Conservation (phyloP, 225 moss, liverwort and hornwort genomes). For the Antitrichia curtipendula region DNA sequence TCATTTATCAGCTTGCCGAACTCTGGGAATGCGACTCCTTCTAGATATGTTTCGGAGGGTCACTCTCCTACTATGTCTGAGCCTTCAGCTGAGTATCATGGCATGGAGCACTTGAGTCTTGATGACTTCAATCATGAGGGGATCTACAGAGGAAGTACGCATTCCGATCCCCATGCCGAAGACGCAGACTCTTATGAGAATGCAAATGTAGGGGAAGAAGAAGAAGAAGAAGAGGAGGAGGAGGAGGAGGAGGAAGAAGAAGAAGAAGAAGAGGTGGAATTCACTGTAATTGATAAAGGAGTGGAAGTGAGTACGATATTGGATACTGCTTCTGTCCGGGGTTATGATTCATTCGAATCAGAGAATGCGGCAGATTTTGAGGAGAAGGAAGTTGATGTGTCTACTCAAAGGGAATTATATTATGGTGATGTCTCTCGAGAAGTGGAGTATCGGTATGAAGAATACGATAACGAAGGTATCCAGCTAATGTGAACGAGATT, state of each 20-base stretch:
- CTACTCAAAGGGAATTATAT: background rate
- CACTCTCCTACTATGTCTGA: slow-evolving; percentile 73
- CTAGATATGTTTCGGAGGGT: slow-evolving; percentile 33
- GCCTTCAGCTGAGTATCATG: slow-evolving; percentile 52
- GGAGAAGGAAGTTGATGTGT: slow-evolving; percentile 10
- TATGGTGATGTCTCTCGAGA: slow-evolving; percentile 1
- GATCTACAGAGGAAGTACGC: slow-evolving; percentile 11
- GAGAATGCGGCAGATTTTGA: slow-evolving; percentile 8
- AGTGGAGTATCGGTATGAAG: slow-evolving; percentile 10
- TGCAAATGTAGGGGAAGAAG: background rate
- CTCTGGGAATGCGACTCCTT: slow-evolving; percentile 78
- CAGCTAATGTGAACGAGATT: background rate
- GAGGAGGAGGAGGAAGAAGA: background rate
- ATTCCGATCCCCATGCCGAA: slow-evolving; percentile 2
- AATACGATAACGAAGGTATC: slow-evolving; percentile 17
- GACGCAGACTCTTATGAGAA: slow-evolving; percentile 10
- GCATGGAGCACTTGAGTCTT: slow-evolving; percentile 92
- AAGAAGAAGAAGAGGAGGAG: no score
- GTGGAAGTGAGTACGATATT: slow-evolving; percentile 31
- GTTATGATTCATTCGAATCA: slow-evolving; percentile 12
- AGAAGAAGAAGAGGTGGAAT: slow-evolving; percentile 15
- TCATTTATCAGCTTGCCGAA: slow-evolving; percentile 58
- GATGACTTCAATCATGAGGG: slow-evolving; percentile 50
- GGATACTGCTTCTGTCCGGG: slow-evolving; percentile 12
- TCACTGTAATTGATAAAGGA: slow-evolving; percentile 43